Evolutionary conservation across 805 yeast genomes (phyloP), one percentile per base, ranked within the genome.

Genomic region (Lipomyces japonicus): DNA sequence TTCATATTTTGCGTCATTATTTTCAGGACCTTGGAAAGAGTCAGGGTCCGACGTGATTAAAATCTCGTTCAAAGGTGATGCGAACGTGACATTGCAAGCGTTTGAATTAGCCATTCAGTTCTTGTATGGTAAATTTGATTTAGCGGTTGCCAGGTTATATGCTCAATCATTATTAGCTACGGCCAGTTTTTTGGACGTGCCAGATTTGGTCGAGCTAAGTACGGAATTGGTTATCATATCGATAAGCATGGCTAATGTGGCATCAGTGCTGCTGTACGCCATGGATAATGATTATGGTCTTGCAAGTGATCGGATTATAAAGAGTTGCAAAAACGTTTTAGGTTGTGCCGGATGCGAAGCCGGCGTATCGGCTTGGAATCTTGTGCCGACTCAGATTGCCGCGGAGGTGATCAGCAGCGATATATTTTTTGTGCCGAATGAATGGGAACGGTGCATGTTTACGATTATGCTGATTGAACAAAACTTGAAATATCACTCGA

Each of bases 361-460:
- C 32, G 77, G 79, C 1, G 67, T 65, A 3, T 63, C 63, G n/a
- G 59, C 58, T 7, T 77, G 82, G 82, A 74, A 71, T 50, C 72
- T 67, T 0, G 67, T 78, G 9, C 80, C 81, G 0, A 62, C 62
- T 0, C 55, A 65, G 1, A 64, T 76, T 4, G 69, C 76, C 14
- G 68, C 73, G 0, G 73, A 71, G 24, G 75, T 76, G 4, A 69
- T 78, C 12, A 72, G 76, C 0, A 67, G 72, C 16, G 80, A 79
- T 57, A 75, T 73, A 18, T 78, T 78, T 55, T 78, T 75, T 60
- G 76, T 76, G 3, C 77, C 78, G 1, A 70, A 71, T 1, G 83
- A 78, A 60, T 77, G 79, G 79, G 80, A 77, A 38, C 66, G 83
- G 45, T 75, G 78, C 38, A 52, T 74, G 25, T 77, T 78, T 53